Conservation (phyloP, 1,139 yeast species). For the Oligophagozyma castellii region DNA sequence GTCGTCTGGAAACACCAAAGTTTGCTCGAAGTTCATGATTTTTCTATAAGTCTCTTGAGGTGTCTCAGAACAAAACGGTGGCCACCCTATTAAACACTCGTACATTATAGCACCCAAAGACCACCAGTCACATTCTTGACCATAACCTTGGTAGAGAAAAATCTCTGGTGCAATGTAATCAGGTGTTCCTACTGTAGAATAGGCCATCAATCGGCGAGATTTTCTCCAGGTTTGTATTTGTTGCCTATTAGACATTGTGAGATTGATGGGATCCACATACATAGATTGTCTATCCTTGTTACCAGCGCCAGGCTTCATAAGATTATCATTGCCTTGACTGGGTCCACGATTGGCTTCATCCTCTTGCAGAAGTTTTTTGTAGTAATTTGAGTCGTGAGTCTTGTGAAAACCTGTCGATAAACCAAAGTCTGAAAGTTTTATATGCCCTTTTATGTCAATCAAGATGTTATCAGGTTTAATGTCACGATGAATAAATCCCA, state of each 20-base stretch:
- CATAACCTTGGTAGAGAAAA: conserved; percentile 92
- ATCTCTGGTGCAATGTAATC: conserved; percentile 98
- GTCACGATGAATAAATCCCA: conserved; percentile 68
- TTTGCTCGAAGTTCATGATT: conserved; percentile 90
- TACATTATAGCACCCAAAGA: conserved; percentile 97
- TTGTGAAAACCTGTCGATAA: conserved; percentile 75
- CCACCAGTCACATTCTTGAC: conserved; percentile 99
- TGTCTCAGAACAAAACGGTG: conserved; percentile 96
- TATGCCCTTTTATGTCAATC: conserved; percentile 70
- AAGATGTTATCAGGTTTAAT: conserved; percentile 77
- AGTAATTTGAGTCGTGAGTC: conserved; percentile 70
- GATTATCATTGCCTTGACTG: conserved; percentile 10
- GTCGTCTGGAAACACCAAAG: conserved; percentile 88
- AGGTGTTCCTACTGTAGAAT: conserved; percentile 97
- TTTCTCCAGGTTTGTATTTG: conserved; percentile 99
- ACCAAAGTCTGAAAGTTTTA: conserved; percentile 72
- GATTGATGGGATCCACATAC: conserved; percentile 88
- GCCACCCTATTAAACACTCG: conserved; percentile 98
- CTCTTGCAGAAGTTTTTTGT: conserved; percentile 55
- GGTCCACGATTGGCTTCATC: conserved; percentile 30
- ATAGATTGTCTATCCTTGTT: conserved; percentile 50
- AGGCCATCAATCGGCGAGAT: conserved; percentile 92
- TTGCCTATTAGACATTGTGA: conserved; percentile 91
- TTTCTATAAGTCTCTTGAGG: conserved; percentile 97
- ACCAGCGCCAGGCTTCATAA: conserved; percentile 3